Base-by-base conservation (phyloP, 768 basidiomycete species). In the Auriscalpium vulgare region DNA sequence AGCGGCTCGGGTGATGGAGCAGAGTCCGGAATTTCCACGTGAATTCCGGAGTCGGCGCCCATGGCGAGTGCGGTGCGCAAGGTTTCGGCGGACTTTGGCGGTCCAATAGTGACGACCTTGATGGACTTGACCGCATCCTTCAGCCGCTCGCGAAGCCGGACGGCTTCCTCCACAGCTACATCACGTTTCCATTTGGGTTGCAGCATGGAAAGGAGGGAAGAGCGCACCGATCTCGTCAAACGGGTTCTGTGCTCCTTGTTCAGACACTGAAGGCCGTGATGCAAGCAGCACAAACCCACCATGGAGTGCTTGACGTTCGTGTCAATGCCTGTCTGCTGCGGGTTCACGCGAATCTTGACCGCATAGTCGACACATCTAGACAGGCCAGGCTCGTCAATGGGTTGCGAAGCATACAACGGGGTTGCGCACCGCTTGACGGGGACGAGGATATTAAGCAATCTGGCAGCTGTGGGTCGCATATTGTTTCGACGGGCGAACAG, bases 281-380 rank as follows among this genome's bases (percentile, higher is more conserved):
- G 29, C 29, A 29, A 29, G 29, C 29, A 29, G 29, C 2, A 38
- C 8, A 44, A 9, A 64, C 85, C 62, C 61, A 94, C 95, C 95
- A 99, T 97, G 2, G 93, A 95, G 74, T 99, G 97, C 79, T 99
- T 99, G 63, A 97, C 95, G 70, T 88, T 93, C 55, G 90, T 86
- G 76, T 99, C 95, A 44, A 99, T 84, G 13, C 94, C 97, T 37
- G 93, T 97, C 67, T 97, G 92, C 62, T 88, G 85, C 7, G 93
- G 82, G 68, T 95, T 95, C 50, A 99, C 92, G 51, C 95, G 89
- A 74, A 99, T 97, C 79, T 97, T 98, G 72, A 95, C 93, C 4
- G 93, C 88, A 83, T 91, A 99, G 75, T 98, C 97, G 51, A 99
- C 88, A 51, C 90, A 85, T 60, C 91, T 97, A 59, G 51, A 53